A percentile compares a stretch with the other conserved stretches of the same genome.
phyloP scores from a whole-genome alignment of 2,329 filamentous ascomycete genomes.

The Colletotrichum sp. region DNA sequence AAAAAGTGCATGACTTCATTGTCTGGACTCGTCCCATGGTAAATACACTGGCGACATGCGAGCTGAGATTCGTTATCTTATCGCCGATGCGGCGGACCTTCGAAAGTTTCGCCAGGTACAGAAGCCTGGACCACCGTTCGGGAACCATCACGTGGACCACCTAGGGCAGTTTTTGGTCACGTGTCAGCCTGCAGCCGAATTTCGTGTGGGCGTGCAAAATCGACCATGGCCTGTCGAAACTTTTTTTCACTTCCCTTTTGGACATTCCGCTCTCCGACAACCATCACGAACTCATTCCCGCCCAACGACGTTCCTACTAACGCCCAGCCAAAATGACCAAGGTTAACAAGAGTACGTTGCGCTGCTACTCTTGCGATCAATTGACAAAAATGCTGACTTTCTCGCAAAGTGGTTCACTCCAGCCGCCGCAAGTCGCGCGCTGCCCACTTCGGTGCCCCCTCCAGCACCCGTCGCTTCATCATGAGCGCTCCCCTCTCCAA shows the following conservation, averaged over 20 bases:
- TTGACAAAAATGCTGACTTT: conserved; percentile 23
- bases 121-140: background rate
- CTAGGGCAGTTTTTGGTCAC: background rate
- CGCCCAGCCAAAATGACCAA: conserved; percentile 68
- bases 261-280: background rate
- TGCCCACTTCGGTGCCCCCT: conserved; percentile 96
- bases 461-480: conserved; percentile 91
- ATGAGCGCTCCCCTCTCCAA: conserved; percentile 97
- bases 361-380: background rate
- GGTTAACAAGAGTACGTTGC: conserved; percentile 64
- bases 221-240: background rate
- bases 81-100: background rate
- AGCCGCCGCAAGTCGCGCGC: conserved; percentile 99
- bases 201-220: background rate
- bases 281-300: conserved; percentile 1
- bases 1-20: background rate
- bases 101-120: background rate
- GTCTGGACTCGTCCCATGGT: background rate
- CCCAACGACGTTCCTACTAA: conserved; percentile 20
- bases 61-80: background rate
- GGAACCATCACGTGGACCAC: background rate
- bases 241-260: background rate
- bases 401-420: conserved; percentile 67
- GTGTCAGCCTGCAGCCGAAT: background rate
- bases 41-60: background rate